A percentile compares a stretch with the other conserved stretches of the same genome.
Evolutionary conservation across 306 rosid species (phyloP).

Genomic region (Mimosa pudica): DNA sequence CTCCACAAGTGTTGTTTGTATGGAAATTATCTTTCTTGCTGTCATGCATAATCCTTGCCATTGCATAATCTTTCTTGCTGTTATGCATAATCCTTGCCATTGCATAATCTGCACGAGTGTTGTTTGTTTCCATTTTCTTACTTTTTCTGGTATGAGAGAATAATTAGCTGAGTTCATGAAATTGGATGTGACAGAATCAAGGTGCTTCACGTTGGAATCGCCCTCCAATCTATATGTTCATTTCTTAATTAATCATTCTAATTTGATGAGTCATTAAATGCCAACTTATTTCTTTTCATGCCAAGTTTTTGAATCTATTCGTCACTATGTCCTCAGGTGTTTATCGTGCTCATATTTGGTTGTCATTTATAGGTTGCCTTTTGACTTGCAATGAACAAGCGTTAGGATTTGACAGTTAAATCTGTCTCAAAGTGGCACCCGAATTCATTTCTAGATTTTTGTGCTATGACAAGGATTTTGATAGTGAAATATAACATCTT

Average conservation of each 20-base stretch:
- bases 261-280: background rate
- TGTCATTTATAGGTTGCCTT: background rate
- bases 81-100: constrained; percentile 1
- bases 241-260: background rate
- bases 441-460: background rate
- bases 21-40: background rate
- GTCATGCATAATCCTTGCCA: constrained; percentile 1
- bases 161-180: background rate
- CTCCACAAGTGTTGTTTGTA: background rate
- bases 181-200: background rate
- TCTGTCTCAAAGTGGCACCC: background rate
- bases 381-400: too few species aligned
- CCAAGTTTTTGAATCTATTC: too few species aligned
- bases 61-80: background rate
- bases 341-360: background rate
- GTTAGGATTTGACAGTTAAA: background rate
- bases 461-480: constrained; percentile 3
- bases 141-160: background rate
- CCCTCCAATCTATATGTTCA: too few species aligned
- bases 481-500: background rate
- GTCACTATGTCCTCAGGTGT: too few species aligned
- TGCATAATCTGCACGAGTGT: background rate
- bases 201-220: background rate
- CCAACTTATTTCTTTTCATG: background rate
- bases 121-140: background rate